Base-by-base conservation (phyloP, 305 asterid genomes). In the Fraxinus latifolia region DNA sequence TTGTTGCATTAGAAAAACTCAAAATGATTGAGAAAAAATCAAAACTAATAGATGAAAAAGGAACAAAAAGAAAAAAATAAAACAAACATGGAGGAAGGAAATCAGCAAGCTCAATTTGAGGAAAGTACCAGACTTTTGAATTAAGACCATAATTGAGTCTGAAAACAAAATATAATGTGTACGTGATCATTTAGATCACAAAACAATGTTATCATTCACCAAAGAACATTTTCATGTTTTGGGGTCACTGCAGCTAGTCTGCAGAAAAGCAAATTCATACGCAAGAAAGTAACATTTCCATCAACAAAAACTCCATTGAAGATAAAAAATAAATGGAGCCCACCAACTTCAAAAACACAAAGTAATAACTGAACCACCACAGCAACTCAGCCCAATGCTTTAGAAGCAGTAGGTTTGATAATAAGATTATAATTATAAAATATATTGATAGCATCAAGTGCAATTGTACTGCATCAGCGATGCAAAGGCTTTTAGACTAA, bases 331-430 rank as follows among this genome's bases (percentile, higher is more conserved):
- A 32, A 70, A 50, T 34, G 74, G 67, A 72, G 71, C 21, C 84
- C 12, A 79, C 34, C 17, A 50, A 37, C 78, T 27, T 74, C 67
- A 55, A 73, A 75, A 53, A 50, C 42, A 34, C 27, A 42, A 7
- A 77, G 19, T 32, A 79, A 31, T 37, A 25, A 82, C 65, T 19
- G 80, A 74, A 85, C 76, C 32, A 67, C 62, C 68, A 78, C 11
- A 81, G 70, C 55, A 34, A 32, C 73, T n/a, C 62, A 70, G 71
- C 79, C 71, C 55, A 42, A 74, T 62, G 70, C 31, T 58, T 58
- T 58, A 58, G 31, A 21, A 21, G 29, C 27, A 19, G 23, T 19
- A 19, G 4, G 27, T 17, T 58, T 58, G 29, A 17, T 6, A 58
- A 58, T 58, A 58, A 58, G 29, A 19, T 58, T 58, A 7, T 2